Evolutionary conservation across 371 early-diverging fungal species (phyloP).

Genomic region (Synchytrium microbalum): DNA sequence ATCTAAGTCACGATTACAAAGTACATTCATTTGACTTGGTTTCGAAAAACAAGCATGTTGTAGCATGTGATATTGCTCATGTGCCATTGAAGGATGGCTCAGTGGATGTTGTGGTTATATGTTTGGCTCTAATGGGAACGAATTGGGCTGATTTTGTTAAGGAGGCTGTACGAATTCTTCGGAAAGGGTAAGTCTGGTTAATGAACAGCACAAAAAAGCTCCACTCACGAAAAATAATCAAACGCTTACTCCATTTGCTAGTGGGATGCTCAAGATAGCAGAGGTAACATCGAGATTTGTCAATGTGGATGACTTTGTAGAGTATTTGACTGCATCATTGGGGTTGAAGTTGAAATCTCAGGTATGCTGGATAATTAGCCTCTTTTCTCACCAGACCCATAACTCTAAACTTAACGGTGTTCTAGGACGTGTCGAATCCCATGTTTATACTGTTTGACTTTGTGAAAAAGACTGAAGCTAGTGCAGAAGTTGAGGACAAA

Average conservation of each 20-base stretch:
- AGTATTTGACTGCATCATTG: conserved; percentile 45
- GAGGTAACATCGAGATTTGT: conserved; percentile 88
- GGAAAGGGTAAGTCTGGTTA: conserved; percentile 51
- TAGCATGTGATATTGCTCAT: conserved; percentile 88
- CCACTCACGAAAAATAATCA: conserved; percentile 4
- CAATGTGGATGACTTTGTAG: conserved; percentile 69
- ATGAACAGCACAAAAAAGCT: background rate
- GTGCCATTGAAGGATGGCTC: conserved; percentile 65
- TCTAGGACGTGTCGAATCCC: conserved; percentile 56
- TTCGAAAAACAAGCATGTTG: conserved; percentile 72
- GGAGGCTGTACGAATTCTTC: conserved; percentile 89
- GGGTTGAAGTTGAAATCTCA: conserved; percentile 69
- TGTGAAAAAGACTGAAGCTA: conserved; percentile 35
- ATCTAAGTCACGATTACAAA: conserved; percentile 44
- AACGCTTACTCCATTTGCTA: conserved; percentile 17
- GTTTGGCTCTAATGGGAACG: conserved; percentile 95
- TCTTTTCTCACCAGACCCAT: background rate
- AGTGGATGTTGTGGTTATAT: conserved; percentile 90
- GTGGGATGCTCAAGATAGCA: conserved; percentile 86
- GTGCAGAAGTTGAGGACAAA: conserved; percentile 29
- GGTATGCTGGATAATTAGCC: conserved; percentile 21
- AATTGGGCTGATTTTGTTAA: conserved; percentile 84
- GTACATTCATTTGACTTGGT: conserved; percentile 94
- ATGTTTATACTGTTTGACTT: conserved; percentile 90
- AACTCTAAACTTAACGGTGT: background rate